Percentiles rank a stretch among this genome's conserved stretches.
These are phyloP conservation scores for Saccharomycopsis fermentans DNA, from an alignment of 805 yeast genomes.

Conservation along the genomic window DNA sequence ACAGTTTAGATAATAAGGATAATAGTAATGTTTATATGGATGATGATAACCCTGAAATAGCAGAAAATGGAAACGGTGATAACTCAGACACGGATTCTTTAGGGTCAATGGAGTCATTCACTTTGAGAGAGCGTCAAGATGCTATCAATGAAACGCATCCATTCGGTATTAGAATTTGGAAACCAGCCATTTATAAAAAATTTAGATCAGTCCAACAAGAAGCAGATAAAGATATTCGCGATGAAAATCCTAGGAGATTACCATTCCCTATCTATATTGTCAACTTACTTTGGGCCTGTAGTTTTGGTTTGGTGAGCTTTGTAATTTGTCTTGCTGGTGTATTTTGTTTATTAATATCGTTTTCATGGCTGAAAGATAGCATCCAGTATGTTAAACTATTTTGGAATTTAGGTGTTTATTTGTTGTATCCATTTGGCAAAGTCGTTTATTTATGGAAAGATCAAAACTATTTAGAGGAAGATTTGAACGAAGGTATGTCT, in stretches of 20 bases:
- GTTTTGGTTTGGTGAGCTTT: slow-evolving; percentile 60
- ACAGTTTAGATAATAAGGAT: not conserved
- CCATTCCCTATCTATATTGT: slow-evolving; percentile 53
- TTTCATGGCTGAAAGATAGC: slow-evolving; percentile 38
- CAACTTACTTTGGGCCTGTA: slow-evolving; percentile 61
- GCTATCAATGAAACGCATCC: slow-evolving; percentile 97
- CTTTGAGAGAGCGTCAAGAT: slow-evolving; percentile 84
- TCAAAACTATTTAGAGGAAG: slow-evolving; percentile 74
- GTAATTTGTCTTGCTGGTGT: slow-evolving; percentile 43
- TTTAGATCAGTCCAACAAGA: slow-evolving; percentile 81
- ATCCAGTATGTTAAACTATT: slow-evolving; percentile 53
- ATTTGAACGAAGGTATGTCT: slow-evolving; percentile 79
- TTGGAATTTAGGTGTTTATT: slow-evolving; percentile 55
- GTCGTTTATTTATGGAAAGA: slow-evolving; percentile 71
- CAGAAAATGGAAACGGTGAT: slow-evolving; percentile 5
- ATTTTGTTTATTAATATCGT: slow-evolving; percentile 35
- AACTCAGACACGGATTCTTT: slow-evolving; percentile 31
- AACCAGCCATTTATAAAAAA: slow-evolving; percentile 93
- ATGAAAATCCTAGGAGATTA: slow-evolving; percentile 33
- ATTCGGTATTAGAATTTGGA: slow-evolving; percentile 97
- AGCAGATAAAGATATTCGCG: slow-evolving; percentile 91
- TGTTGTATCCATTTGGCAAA: slow-evolving; percentile 83
- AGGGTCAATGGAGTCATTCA: slow-evolving; percentile 68
- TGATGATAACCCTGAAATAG: not conserved
- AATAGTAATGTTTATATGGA: not conserved